These are phyloP conservation scores for Anacardium occidentale DNA, from an alignment of 345 rosid genomes.

Conservation along the genomic window DNA sequence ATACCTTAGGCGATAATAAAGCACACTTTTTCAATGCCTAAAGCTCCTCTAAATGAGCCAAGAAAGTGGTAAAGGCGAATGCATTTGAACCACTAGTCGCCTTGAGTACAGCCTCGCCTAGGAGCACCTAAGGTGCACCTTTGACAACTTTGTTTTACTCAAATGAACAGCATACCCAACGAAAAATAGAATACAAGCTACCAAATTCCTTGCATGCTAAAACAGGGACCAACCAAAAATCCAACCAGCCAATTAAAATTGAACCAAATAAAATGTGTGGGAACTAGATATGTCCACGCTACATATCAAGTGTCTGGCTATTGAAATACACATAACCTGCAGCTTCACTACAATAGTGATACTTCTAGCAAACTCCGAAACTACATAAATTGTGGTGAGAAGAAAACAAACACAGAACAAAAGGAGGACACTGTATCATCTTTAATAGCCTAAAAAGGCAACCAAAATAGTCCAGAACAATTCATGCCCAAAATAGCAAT, in stretches of 20 bases:
- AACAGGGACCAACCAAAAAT: neutral
- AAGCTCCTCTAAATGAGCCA: too few relatives aligned
- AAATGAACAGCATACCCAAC: neutral
- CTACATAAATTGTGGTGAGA: neutral
- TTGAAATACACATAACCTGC: neutral
- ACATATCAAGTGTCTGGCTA: neutral
- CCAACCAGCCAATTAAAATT: neutral
- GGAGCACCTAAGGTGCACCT: too few relatives aligned
- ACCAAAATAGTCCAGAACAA: too few relatives aligned
- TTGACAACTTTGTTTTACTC: too few relatives aligned
- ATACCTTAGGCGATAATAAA: too few relatives aligned
- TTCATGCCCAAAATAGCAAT: neutral
- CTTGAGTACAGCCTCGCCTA: too few relatives aligned
- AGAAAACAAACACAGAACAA: neutral
- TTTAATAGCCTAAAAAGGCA: neutral
- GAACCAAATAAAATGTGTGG: neutral
- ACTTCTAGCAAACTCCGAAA: neutral
- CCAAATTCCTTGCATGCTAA: neutral
- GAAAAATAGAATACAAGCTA: neutral
- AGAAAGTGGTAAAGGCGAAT: too few relatives aligned
- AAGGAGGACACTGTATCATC: neutral
- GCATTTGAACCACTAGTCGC: too few relatives aligned
- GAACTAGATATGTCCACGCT: neutral
- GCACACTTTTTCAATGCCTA: too few relatives aligned
- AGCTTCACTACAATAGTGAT: neutral